Percentiles rank a stretch among this genome's conserved stretches.
phyloP scores from a whole-genome alignment of 805 yeast genomes.

The Saturnispora zaruensis region DNA sequence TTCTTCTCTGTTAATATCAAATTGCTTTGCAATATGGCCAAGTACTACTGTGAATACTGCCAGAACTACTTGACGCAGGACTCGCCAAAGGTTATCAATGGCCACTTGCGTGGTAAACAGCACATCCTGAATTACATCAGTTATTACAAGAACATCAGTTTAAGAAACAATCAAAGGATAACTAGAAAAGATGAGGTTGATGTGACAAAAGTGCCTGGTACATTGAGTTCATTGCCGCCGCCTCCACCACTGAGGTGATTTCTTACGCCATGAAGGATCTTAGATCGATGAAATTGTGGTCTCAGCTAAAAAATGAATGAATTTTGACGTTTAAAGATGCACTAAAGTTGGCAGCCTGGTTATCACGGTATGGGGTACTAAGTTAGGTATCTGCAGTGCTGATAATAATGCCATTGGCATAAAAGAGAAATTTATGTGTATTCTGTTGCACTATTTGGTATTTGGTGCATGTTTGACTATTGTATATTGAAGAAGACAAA shows the following conservation, averaged over 20 bases:
- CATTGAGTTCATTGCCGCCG: neutral
- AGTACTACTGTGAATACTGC: constrained; percentile 81
- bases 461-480: no score
- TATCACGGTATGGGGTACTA: no score
- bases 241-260: neutral
- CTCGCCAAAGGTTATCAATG: constrained; percentile 74
- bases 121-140: constrained; percentile 40
- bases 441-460: no score
- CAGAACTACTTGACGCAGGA: constrained; percentile 79
- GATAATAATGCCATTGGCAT: no score
- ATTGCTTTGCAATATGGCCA: constrained; percentile 37
- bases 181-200: neutral
- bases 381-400: no score
- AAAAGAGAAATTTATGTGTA: no score
- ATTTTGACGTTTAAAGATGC: no score
- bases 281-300: no score
- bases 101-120: constrained; percentile 70
- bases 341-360: no score
- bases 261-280: neutral
- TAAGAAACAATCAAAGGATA: neutral
- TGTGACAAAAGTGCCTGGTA: neutral
- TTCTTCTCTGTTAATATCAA: neutral
- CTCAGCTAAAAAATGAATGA: no score
- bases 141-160: neutral
- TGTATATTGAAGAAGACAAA: no score